Evolutionary conservation across 208 protist species (phyloP).

Genomic region (Herpetomonas muscarum): DNA sequence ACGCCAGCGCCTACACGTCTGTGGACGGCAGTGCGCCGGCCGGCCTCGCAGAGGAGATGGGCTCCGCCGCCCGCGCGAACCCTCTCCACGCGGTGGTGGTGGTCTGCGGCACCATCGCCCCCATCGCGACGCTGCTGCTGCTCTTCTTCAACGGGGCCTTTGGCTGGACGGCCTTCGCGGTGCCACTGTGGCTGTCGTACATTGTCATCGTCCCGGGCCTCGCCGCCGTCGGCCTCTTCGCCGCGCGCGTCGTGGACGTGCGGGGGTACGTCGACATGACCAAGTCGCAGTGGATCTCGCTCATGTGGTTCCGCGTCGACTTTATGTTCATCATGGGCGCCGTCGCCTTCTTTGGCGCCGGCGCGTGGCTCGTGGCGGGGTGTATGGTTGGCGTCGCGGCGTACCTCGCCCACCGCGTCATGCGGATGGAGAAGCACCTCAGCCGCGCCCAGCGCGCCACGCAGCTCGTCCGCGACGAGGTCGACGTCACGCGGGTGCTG

Average conservation of each 20-base stretch:
- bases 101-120: conserved; percentile 41
- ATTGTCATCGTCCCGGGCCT: conserved; percentile 42
- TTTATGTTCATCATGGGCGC: conserved; percentile 63
- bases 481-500: conserved; percentile 49
- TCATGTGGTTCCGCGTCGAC: conserved; percentile 87
- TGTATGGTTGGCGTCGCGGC: conserved; percentile 44
- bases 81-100: conserved; percentile 55
- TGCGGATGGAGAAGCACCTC: conserved; percentile 72
- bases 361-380: conserved; percentile 44
- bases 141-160: conserved; percentile 35
- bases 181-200: conserved; percentile 38
- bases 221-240: conserved; percentile 42
- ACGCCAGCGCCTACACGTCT: conserved; percentile 8
- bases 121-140: conserved; percentile 33
- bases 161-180: conserved; percentile 38
- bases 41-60: neutral
- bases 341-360: conserved; percentile 51
- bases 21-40: neutral
- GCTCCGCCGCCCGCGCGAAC: conserved; percentile 11
- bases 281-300: conserved; percentile 60
- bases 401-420: conserved; percentile 71
- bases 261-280: conserved; percentile 36
- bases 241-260: conserved; percentile 30
- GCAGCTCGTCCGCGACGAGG: conserved; percentile 68
- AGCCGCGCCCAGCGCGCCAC: conserved; percentile 38